Percentiles rank a stretch among this genome's conserved stretches.
Conservation (phyloP, 2,329 filamentous ascomycete genomes). For the Coniella vitis region DNA sequence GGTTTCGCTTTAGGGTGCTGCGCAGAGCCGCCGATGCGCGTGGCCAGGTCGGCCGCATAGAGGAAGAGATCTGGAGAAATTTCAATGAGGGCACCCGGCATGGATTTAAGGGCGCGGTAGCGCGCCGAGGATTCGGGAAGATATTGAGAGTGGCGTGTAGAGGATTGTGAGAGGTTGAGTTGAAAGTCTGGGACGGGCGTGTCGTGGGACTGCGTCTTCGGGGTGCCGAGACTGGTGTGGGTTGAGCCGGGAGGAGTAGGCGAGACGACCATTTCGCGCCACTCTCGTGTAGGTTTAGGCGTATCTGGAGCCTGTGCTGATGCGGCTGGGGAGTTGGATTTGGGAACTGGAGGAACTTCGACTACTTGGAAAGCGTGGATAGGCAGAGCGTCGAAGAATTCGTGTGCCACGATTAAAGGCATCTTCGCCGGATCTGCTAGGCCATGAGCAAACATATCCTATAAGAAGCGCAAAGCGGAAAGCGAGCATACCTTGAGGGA, state of each 20-base stretch:
- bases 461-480: background rate
- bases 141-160: constrained; percentile 77
- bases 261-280: constrained; percentile 77
- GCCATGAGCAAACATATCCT: background rate
- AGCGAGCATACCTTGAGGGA: constrained; percentile 55
- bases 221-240: constrained; percentile 46
- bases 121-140: constrained; percentile 76
- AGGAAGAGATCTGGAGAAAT: constrained; percentile 81
- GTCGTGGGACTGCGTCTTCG: constrained; percentile 43
- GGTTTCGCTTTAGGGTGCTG: constrained; percentile 51
- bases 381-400: constrained; percentile 96
- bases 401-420: constrained; percentile 92
- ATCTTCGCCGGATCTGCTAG: constrained; percentile 56
- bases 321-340: constrained; percentile 27
- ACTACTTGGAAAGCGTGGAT: constrained; percentile 91
- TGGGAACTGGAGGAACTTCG: constrained; percentile 25
- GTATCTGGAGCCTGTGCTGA: constrained; percentile 31
- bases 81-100: constrained; percentile 69
- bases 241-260: constrained; percentile 52
- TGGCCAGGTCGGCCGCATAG: constrained; percentile 74
- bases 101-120: constrained; percentile 67
- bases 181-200: constrained; percentile 74
- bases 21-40: constrained; percentile 68
- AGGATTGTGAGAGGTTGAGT: constrained; percentile 65
- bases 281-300: constrained; percentile 45